These are phyloP conservation scores for Serendipita indica DNA, from an alignment of 768 basidiomycete genomes.

Conservation along the genomic window DNA sequence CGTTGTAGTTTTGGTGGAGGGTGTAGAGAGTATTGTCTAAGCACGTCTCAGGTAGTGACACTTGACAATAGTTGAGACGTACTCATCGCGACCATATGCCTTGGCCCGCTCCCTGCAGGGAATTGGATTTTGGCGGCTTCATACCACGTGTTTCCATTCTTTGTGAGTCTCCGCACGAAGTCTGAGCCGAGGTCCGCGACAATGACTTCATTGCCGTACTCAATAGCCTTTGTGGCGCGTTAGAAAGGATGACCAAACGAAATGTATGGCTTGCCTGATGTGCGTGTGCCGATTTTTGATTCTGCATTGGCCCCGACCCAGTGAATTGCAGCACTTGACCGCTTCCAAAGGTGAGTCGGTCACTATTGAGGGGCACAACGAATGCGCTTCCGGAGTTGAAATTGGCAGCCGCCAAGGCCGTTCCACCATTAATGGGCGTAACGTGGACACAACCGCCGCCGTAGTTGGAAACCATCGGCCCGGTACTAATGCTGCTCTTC, in stretches of 20 bases:
- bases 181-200: constrained; percentile 14
- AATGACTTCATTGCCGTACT: constrained; percentile 10
- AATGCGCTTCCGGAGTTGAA: constrained; percentile 1
- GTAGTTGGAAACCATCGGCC: neutral
- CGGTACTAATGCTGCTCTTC: neutral
- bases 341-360: neutral
- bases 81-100: constrained; percentile 13
- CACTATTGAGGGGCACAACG: neutral
- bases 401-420: neutral
- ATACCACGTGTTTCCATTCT: constrained; percentile 7
- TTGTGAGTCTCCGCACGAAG: constrained; percentile 14
- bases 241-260: neutral
- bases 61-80: neutral
- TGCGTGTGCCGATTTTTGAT: neutral
- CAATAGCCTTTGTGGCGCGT: neutral
- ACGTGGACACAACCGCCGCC: neutral
- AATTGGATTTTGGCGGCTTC: constrained; percentile 10
- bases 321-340: neutral
- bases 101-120: constrained; percentile 14
- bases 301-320: neutral
- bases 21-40: constrained; percentile 14
- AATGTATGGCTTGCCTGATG: neutral
- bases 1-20: constrained; percentile 16
- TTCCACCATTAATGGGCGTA: neutral
- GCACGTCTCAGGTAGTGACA: neutral